Percentiles rank a stretch among this genome's conserved stretches.
phyloP scores from a whole-genome alignment of 805 yeast species.

The Candida awuae region DNA sequence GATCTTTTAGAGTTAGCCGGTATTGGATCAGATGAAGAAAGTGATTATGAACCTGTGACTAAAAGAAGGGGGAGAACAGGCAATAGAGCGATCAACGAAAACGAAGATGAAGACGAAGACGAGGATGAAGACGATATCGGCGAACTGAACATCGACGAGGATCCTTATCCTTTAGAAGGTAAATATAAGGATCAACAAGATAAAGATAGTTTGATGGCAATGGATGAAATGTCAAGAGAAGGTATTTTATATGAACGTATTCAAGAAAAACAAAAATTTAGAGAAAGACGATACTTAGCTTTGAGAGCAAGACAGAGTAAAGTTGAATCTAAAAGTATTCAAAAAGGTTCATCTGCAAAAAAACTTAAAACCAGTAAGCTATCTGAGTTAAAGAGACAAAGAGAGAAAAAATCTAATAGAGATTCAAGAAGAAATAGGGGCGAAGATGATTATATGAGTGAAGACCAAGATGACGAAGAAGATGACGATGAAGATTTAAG shows the following conservation, averaged over 20 bases:
- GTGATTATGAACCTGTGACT: conserved; percentile 31
- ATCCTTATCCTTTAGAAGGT: conserved; percentile 90
- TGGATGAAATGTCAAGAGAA: conserved; percentile 93
- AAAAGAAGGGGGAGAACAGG: conserved; percentile 13
- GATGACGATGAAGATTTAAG: conserved; percentile 38
- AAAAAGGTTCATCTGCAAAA: conserved; percentile 20
- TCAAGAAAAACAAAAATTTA: conserved; percentile 82
- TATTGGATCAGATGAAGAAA: conserved; percentile 45
- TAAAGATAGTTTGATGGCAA: conserved; percentile 48
- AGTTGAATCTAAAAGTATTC: conserved; percentile 29
- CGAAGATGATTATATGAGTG: conserved; percentile 18
- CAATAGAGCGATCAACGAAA: conserved; percentile 21
- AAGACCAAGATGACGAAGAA: conserved; percentile 25
- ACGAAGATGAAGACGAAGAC: conserved; percentile 23
- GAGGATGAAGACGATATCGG: conserved; percentile 24
- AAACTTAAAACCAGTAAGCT: conserved; percentile 28
- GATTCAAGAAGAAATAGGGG: conserved; percentile 9
- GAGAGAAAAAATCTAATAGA: conserved; percentile 26
- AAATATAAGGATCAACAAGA: conserved; percentile 81
- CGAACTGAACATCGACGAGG: conserved; percentile 33
- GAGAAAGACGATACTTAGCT: conserved; percentile 75
- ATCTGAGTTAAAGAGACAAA: conserved; percentile 30
- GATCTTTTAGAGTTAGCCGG: conserved; percentile 96
- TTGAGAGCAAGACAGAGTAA: conserved; percentile 65
- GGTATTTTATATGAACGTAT: conserved; percentile 84